Percentiles rank a stretch among this genome's conserved stretches.
Evolutionary conservation across 2,329 filamentous ascomycete species (phyloP).

Genomic region (Thielaviopsis punctulata): DNA sequence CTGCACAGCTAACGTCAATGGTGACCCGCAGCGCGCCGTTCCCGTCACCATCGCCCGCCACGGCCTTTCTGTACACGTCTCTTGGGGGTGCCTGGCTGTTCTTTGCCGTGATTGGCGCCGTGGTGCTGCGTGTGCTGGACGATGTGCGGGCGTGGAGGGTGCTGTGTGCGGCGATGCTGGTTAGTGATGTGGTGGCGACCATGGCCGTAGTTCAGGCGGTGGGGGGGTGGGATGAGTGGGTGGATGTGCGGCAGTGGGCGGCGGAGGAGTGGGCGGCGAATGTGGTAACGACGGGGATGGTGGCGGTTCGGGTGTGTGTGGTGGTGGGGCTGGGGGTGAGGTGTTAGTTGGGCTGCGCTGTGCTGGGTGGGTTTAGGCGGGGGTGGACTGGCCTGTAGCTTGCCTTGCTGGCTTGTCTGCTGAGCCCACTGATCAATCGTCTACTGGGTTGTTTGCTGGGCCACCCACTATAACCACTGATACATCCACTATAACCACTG

Average conservation of each 20-base stretch:
- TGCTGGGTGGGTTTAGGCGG: background rate
- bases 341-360: background rate
- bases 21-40: constrained; percentile 3
- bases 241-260: constrained; percentile 2
- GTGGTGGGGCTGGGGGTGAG: constrained; percentile 5
- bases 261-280: constrained; percentile 3
- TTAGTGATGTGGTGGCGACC: constrained; percentile 7
- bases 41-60: background rate
- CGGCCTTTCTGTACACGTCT: constrained; percentile 8
- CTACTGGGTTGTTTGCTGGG: no score
- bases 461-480: no score
- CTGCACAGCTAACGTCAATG: background rate
- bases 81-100: constrained; percentile 10
- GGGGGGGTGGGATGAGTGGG: constrained; percentile 5
- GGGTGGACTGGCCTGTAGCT: background rate
- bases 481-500: no score
- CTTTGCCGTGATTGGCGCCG: constrained; percentile 6
- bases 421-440: background rate
- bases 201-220: constrained; percentile 7
- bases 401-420: background rate
- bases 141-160: constrained; percentile 8
- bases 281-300: constrained; percentile 3
- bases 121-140: constrained; percentile 1
- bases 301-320: constrained; percentile 4
- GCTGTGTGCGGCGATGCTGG: constrained; percentile 8